phyloP scores from a whole-genome alignment of 1,284 basidiomycete species.

The Austroboletus novae-zelandiae region DNA sequence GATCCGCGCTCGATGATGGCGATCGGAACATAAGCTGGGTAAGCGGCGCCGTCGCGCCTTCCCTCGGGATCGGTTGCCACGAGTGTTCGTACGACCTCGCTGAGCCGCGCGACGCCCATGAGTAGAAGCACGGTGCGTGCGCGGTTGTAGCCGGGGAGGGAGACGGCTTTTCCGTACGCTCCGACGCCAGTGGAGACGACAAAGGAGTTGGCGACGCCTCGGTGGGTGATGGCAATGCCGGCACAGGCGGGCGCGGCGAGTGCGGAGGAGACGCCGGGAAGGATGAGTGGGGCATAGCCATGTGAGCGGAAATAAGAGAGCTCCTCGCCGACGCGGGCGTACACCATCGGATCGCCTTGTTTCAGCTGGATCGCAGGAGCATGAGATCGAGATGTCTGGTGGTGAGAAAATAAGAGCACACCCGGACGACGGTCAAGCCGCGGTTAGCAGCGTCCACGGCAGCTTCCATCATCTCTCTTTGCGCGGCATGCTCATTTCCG shows the following conservation, averaged over 20 bases:
- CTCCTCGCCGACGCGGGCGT: slow-evolving; percentile 93
- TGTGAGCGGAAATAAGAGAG: slow-evolving; percentile 86
- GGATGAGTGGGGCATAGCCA: slow-evolving; percentile 79
- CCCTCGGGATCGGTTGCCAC: slow-evolving; percentile 17
- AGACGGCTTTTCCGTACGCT: slow-evolving; percentile 79
- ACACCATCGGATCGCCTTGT: slow-evolving; percentile 96
- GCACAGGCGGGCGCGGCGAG: slow-evolving; percentile 89
- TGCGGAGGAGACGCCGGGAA: slow-evolving; percentile 89
- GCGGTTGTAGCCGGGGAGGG: slow-evolving; percentile 84
- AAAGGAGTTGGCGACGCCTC: slow-evolving; percentile 89
- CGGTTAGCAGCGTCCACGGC: slow-evolving; percentile 78
- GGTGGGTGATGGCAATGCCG: slow-evolving; percentile 92
- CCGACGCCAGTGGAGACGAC: slow-evolving; percentile 94
- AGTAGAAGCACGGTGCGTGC: slow-evolving; percentile 79
- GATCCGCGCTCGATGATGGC: slow-evolving; percentile 93
- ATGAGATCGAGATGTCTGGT: background rate
- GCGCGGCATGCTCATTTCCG: slow-evolving; percentile 93
- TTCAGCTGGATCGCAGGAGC: slow-evolving; percentile 62
- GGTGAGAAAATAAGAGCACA: slow-evolving; percentile 34
- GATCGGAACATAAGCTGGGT: slow-evolving; percentile 79
- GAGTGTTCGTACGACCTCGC: slow-evolving; percentile 69
- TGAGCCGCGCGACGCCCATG: slow-evolving; percentile 92
- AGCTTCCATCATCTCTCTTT: slow-evolving; percentile 90
- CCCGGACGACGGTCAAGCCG: slow-evolving; percentile 86
- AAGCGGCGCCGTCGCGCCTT: slow-evolving; percentile 56